Conservation (phyloP, 805 yeast species). For the Ascoidea rubescens region DNA sequence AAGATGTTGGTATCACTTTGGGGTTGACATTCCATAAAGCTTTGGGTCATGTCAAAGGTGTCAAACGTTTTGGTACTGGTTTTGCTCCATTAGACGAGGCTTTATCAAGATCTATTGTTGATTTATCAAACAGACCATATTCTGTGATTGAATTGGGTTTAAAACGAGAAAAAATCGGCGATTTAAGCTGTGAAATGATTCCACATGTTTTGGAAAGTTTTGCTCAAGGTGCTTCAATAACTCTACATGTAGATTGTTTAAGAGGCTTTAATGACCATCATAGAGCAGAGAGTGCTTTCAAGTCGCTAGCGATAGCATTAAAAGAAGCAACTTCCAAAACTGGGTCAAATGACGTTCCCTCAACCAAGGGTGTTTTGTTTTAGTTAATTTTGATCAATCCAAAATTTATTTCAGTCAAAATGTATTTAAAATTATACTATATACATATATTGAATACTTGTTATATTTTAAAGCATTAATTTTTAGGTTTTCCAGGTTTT, state of each 20-base stretch:
- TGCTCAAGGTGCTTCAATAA: constrained; percentile 83
- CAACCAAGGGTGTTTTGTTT: constrained; percentile 89
- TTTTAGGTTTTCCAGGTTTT: too few relatives aligned
- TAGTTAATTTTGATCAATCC: constrained; percentile 13
- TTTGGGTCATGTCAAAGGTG: constrained; percentile 78
- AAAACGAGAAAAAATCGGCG: constrained; percentile 88
- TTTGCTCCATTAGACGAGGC: constrained; percentile 98
- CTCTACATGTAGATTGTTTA: constrained; percentile 87
- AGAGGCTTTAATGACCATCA: constrained; percentile 95
- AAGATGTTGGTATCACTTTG: constrained; percentile 86
- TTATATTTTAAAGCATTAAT: too few relatives aligned
- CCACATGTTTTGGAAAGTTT: constrained; percentile 95
- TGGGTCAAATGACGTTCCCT: constrained; percentile 85
- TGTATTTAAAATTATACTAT: too few relatives aligned
- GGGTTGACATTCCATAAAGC: constrained; percentile 87
- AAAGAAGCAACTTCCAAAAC: constrained; percentile 73
- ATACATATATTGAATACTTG: too few relatives aligned
- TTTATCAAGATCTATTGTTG: constrained; percentile 89
- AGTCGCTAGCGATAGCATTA: constrained; percentile 88
- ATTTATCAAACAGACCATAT: constrained; percentile 82
- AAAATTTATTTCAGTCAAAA: not conserved
- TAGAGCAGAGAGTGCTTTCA: constrained; percentile 90
- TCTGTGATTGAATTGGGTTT: constrained; percentile 84
- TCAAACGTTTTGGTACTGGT: constrained; percentile 83
- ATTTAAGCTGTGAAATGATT: constrained; percentile 87